A percentile compares a stretch with the other conserved stretches of the same genome.
Evolutionary conservation across 2,329 filamentous ascomycete genomes (phyloP).

Genomic region (Diaporthe nobilis): DNA sequence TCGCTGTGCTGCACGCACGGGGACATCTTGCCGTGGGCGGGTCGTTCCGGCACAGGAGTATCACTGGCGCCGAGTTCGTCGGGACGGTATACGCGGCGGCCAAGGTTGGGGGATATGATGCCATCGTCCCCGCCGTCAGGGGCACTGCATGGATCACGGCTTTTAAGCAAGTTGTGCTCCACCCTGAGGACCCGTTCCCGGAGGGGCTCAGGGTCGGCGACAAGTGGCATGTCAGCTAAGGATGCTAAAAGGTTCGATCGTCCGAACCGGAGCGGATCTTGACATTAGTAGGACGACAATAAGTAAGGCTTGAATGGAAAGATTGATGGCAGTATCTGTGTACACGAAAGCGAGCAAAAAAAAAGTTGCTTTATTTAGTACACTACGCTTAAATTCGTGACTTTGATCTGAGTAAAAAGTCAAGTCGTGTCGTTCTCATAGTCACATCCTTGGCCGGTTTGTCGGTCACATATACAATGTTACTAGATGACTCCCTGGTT

Average conservation of each 20-base stretch:
- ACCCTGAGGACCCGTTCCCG: not conserved
- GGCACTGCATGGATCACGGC: not conserved
- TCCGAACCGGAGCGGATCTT: not conserved
- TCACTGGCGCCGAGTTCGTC: not conserved
- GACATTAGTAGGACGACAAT: not conserved
- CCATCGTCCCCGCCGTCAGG: not conserved
- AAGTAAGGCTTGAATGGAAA: too few relatives aligned
- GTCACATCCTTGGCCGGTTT: too few relatives aligned
- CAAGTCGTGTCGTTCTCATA: too few relatives aligned
- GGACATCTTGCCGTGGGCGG: not conserved
- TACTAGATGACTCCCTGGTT: too few relatives aligned
- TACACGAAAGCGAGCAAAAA: too few relatives aligned
- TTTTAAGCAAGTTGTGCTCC: not conserved
- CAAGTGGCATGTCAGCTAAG: not conserved
- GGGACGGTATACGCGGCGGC: not conserved
- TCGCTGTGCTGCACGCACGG: not conserved
- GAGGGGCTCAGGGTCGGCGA: slow-evolving; percentile 4
- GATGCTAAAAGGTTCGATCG: not conserved
- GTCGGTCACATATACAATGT: too few relatives aligned
- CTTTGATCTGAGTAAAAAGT: too few relatives aligned
- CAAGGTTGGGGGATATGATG: not conserved
- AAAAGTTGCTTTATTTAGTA: too few relatives aligned
- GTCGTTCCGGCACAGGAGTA: not conserved
- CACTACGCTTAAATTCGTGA: too few relatives aligned
- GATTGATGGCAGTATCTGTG: too few relatives aligned